Evolutionary conservation across 495 filamentous ascomycete genomes (phyloP).

Genomic region (Venustampulla echinocandica): DNA sequence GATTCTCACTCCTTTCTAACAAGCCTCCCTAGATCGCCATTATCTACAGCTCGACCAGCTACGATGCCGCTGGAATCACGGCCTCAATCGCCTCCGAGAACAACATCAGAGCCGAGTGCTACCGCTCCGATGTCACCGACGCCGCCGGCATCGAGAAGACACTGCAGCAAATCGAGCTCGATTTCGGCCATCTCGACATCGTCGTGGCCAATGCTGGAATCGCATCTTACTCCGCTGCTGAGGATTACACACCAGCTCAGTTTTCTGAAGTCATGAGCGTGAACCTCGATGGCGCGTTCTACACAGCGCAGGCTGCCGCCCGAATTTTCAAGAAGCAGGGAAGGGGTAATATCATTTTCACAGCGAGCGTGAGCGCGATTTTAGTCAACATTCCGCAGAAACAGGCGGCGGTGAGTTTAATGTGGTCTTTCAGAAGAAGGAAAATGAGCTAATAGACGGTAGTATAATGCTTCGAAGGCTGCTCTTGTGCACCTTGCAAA

Average conservation of each 20-base stretch:
- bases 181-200: conserved; percentile 51
- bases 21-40: not conserved
- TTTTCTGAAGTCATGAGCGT: conserved; percentile 57
- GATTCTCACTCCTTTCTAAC: not conserved
- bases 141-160: conserved; percentile 40
- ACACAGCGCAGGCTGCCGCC: conserved; percentile 57
- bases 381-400: conserved; percentile 69
- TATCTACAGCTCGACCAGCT: not conserved
- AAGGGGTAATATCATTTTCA: conserved; percentile 51
- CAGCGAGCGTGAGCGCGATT: conserved; percentile 51
- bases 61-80: not conserved
- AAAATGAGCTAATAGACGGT: no score
- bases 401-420: conserved; percentile 70
- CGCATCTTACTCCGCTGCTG: conserved; percentile 44
- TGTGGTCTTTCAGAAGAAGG: no score
- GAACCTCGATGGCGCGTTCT: conserved; percentile 51
- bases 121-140: conserved; percentile 45
- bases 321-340: conserved; percentile 13
- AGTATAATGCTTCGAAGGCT: no score
- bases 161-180: conserved; percentile 43
- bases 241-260: conserved; percentile 51
- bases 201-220: conserved; percentile 60
- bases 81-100: not conserved
- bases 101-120: conserved; percentile 37
- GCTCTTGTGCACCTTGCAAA: conserved; percentile 22